Evolutionary conservation across 2,329 filamentous ascomycete genomes (phyloP).

Genomic region (Hymenoscyphus scutula): DNA sequence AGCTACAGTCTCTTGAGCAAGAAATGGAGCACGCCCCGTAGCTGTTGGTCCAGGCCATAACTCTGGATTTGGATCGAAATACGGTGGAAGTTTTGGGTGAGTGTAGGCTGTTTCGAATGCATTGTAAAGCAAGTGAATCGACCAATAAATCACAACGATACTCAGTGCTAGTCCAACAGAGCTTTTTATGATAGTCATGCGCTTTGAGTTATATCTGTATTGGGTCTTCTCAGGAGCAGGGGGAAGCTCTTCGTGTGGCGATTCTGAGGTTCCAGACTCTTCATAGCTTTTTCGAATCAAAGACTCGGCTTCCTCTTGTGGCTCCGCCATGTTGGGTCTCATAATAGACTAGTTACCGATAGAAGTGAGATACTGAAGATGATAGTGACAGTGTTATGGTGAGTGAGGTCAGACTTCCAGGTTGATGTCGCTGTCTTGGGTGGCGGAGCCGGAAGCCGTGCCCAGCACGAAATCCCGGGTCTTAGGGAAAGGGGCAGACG

Average conservation of each 20-base stretch:
- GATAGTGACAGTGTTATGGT: background rate
- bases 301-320: constrained; percentile 9
- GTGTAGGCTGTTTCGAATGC: background rate
- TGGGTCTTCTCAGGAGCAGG: background rate
- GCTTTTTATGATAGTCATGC: constrained; percentile 7
- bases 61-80: constrained; percentile 61
- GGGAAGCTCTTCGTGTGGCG: background rate
- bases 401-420: background rate
- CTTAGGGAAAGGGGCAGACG: background rate
- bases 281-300: constrained; percentile 10
- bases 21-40: constrained; percentile 67
- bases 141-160: constrained; percentile 19
- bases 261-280: background rate
- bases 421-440: no score
- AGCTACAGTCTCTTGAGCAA: constrained; percentile 70
- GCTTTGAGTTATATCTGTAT: constrained; percentile 5
- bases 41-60: constrained; percentile 63
- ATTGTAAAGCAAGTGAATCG: constrained; percentile 19
- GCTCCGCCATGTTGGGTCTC: constrained; percentile 5
- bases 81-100: constrained; percentile 51
- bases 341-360: background rate
- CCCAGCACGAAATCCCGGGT: background rate
- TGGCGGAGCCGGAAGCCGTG: background rate
- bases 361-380: background rate
- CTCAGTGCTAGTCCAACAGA: constrained; percentile 9